Evolutionary conservation across 768 basidiomycete species (phyloP).

Genomic region (Stropharia rugosoannulata): DNA sequence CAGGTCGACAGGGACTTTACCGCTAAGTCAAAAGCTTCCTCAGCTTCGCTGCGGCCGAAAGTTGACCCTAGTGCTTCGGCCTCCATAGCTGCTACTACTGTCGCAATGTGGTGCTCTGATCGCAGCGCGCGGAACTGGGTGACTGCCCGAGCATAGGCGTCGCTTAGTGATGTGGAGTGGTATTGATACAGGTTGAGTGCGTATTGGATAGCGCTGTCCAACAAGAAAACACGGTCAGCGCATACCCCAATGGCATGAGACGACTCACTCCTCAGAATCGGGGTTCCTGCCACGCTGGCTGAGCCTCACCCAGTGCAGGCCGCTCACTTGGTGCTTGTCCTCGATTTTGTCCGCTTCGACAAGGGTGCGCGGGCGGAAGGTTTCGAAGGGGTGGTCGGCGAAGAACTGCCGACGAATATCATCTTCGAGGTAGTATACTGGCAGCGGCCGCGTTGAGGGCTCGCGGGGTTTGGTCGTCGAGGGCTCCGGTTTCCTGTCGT

Average conservation of each 20-base stretch:
- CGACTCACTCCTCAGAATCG: constrained; percentile 83
- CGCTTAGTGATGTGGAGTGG: constrained; percentile 62
- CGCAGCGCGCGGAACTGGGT: constrained; percentile 88
- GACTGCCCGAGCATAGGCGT: constrained; percentile 79
- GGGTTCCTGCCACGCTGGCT: constrained; percentile 83
- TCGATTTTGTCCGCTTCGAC: constrained; percentile 67
- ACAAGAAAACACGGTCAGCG: constrained; percentile 10
- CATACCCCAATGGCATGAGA: neutral
- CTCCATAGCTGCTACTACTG: constrained; percentile 75
- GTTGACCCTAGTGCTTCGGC: constrained; percentile 72
- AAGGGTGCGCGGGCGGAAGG: constrained; percentile 76
- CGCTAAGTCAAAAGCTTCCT: constrained; percentile 61
- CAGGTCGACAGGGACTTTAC: constrained; percentile 59
- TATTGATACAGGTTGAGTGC: constrained; percentile 73
- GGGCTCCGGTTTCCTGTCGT: constrained; percentile 41
- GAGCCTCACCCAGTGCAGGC: constrained; percentile 72
- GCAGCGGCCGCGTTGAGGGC: constrained; percentile 46
- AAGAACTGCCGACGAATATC: constrained; percentile 88
- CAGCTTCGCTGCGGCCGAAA: constrained; percentile 61
- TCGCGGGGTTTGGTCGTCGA: constrained; percentile 31
- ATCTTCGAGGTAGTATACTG: constrained; percentile 82
- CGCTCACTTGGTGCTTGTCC: constrained; percentile 54
- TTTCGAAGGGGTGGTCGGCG: constrained; percentile 94
- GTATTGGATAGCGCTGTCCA: constrained; percentile 71
- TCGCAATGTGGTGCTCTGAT: constrained; percentile 78